phyloP scores from a whole-genome alignment of 257 asterid genomes.

The Paraleonurus japonicus region DNA sequence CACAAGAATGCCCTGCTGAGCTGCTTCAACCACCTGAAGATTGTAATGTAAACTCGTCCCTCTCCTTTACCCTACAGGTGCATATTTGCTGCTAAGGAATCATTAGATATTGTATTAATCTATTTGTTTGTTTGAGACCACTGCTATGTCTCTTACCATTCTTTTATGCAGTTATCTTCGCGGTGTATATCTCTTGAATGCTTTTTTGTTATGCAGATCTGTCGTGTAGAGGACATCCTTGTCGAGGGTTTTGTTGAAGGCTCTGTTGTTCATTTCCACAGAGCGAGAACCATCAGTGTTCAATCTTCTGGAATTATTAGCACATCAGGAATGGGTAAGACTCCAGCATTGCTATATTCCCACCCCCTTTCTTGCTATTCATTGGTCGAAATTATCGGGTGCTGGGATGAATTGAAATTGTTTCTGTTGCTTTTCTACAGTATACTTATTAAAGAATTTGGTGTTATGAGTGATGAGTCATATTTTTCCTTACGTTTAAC shows the following conservation, averaged over 20 bases:
- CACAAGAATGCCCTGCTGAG: conserved; percentile 78
- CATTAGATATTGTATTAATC: not conserved
- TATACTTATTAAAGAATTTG: not conserved
- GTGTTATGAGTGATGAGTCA: not conserved
- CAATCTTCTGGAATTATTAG: conserved; percentile 78
- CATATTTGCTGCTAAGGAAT: conserved; percentile 20
- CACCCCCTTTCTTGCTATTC: not conserved
- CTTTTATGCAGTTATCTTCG: conserved; percentile 9
- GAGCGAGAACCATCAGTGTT: conserved; percentile 79
- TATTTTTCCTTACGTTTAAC: conserved; percentile 3
- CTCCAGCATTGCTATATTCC: not conserved
- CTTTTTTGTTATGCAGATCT: conserved; percentile 51
- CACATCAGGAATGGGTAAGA: conserved; percentile 94
- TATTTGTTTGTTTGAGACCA: conserved; percentile 5
- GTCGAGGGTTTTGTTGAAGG: conserved; percentile 94
- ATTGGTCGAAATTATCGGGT: conserved; percentile 2
- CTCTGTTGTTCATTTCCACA: conserved; percentile 96
- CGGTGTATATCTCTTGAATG: conserved; percentile 3
- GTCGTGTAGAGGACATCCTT: conserved; percentile 97
- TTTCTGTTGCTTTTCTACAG: conserved; percentile 9
- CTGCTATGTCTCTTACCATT: conserved; percentile 8
- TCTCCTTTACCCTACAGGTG: conserved; percentile 97
- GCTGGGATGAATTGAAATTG: not conserved
- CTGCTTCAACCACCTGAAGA: conserved; percentile 98
- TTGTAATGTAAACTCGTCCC: conserved; percentile 97